Evolutionary conservation across 176 grass and related monocot genomes (phyloP), one percentile per base, ranked within the genome.

Genomic region (Calamus simplicifolius): DNA sequence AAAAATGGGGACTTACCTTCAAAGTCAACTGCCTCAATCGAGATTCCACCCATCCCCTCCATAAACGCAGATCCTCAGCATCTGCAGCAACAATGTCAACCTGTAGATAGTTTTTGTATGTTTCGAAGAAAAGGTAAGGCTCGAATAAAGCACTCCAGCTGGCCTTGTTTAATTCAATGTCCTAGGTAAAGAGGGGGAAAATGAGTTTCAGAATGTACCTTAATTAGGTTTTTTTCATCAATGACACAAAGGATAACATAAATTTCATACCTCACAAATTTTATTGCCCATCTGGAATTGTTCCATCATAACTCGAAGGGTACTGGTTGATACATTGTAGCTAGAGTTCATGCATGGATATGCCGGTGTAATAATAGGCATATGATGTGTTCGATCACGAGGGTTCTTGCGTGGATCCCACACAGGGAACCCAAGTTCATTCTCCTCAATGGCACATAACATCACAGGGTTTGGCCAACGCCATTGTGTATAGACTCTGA

Each of bases 261-360:
- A 62, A 64, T 63, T 54, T 2, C 67, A 17, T 80, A 92, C 94
- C 81, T 89, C 70, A 23, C 94, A 98, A 57, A 92, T 70, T 77
- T 85, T 85, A 59, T 92, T 92, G 25, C 81, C 94, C 75, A 78
- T 79, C 67, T 88, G 51, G 51, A 98, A 92, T 59, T 98, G 94
- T 26, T 98, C 88, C 27, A 85, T 62, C 84, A 98, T 98, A 70
- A 98, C 87, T 56, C 94, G 84, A 23, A 89, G 76, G 2, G 94
- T 98, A 74, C 94, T 98, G 16, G 81, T 82, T 3, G 84, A 92
- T 51, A 98, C 94, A 85, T 93, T 98, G 70, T 98, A 92, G 77
- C 94, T 98, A 3, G 87, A 92, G 66, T 98, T 98, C 94, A 98
- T 98, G 66, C 94, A 92, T 2, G 94, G 94, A 74, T 98, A 98